Evolutionary conservation across 1,284 basidiomycete genomes (phyloP).

Genomic region (Pascua guehoae): DNA sequence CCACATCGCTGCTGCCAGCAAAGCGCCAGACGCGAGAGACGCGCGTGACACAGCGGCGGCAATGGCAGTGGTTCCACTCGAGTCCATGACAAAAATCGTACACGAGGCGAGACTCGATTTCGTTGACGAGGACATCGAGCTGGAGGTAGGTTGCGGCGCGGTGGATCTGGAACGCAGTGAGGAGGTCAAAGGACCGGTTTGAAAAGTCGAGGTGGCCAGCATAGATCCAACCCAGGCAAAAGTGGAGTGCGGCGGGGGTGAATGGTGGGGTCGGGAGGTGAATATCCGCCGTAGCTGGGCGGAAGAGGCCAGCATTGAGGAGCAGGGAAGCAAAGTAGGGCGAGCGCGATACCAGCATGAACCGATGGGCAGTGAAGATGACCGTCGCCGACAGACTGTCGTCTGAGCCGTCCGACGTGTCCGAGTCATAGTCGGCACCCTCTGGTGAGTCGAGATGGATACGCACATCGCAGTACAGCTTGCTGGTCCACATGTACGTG

Average conservation of each 20-base stretch:
- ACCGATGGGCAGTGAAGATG: slow-evolving; percentile 85
- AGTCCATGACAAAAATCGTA: slow-evolving; percentile 85
- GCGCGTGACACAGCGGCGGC: slow-evolving; percentile 71
- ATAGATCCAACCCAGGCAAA: slow-evolving; percentile 79
- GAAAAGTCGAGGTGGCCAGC: slow-evolving; percentile 91
- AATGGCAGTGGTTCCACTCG: slow-evolving; percentile 72
- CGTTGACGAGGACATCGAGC: slow-evolving; percentile 68
- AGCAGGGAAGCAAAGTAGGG: slow-evolving; percentile 70
- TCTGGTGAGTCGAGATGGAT: slow-evolving; percentile 61
- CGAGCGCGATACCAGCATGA: slow-evolving; percentile 83
- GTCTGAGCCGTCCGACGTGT: slow-evolving; percentile 34
- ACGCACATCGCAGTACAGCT: slow-evolving; percentile 83
- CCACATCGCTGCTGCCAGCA: slow-evolving; percentile 66
- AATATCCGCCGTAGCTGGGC: slow-evolving; percentile 55
- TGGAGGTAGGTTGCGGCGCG: slow-evolving; percentile 77
- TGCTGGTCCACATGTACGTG: slow-evolving; percentile 92
- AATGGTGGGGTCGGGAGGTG: slow-evolving; percentile 87
- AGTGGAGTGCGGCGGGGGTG: slow-evolving; percentile 89
- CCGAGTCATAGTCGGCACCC: slow-evolving; percentile 33
- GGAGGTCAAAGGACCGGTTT: slow-evolving; percentile 85
- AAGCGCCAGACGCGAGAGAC: slow-evolving; percentile 78
- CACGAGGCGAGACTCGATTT: slow-evolving; percentile 75
- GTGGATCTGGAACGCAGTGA: slow-evolving; percentile 86
- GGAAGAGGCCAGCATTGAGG: slow-evolving; percentile 41
- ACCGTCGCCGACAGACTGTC: slow-evolving; percentile 54